Conservation (phyloP, 1,284 basidiomycete species). For the Sporisorium scitamineum region DNA sequence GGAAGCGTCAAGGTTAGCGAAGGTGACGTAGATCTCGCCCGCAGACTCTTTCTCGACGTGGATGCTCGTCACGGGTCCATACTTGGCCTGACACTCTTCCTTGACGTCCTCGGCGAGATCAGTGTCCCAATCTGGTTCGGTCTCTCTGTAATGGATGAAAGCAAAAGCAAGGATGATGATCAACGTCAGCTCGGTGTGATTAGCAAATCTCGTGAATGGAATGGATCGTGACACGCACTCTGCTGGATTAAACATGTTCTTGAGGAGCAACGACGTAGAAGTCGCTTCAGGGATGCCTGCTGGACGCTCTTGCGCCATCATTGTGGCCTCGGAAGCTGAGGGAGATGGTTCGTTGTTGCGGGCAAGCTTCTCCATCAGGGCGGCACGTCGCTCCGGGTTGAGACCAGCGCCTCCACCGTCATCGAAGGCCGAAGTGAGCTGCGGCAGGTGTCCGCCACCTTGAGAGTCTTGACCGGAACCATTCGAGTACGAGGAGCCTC, state of each 20-base stretch:
- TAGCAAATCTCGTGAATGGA: not conserved
- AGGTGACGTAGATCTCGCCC: slow-evolving; percentile 97
- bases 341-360: slow-evolving; percentile 48
- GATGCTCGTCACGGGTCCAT: slow-evolving; percentile 86
- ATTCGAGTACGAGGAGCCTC: slow-evolving; percentile 15
- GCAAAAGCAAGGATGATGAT: not conserved
- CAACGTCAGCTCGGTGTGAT: not conserved
- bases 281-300: slow-evolving; percentile 70
- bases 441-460: slow-evolving; percentile 44
- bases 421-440: slow-evolving; percentile 59
- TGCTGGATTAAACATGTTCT: slow-evolving; percentile 97
- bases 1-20: slow-evolving; percentile 81
- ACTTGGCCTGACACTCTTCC: slow-evolving; percentile 90
- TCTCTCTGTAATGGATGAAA: slow-evolving; percentile 74
- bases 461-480: slow-evolving; percentile 17
- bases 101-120: slow-evolving; percentile 97
- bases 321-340: slow-evolving; percentile 12
- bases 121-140: slow-evolving; percentile 93
- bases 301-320: slow-evolving; percentile 72
- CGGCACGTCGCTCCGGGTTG: slow-evolving; percentile 60
- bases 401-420: slow-evolving; percentile 66
- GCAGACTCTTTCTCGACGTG: slow-evolving; percentile 90
- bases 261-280: slow-evolving; percentile 74
- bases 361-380: slow-evolving; percentile 67
- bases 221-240: slow-evolving; percentile 71